These are phyloP conservation scores for Mycocentrospora acerina DNA, from an alignment of 2,329 filamentous ascomycete species.

Conservation along the genomic window DNA sequence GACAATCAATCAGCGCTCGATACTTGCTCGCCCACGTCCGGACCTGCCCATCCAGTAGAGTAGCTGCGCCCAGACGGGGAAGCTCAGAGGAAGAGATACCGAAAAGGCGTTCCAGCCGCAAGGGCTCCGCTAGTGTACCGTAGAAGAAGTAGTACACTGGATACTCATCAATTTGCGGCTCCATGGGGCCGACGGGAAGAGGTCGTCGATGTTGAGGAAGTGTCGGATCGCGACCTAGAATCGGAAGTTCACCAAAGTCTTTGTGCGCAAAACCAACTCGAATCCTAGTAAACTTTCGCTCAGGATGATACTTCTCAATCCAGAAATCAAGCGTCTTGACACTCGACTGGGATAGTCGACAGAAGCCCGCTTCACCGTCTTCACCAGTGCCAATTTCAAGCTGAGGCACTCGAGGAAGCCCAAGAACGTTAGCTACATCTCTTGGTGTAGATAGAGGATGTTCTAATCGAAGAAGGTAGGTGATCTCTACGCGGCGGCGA, in stretches of 20 bases:
- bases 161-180: background rate
- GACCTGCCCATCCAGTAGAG: background rate
- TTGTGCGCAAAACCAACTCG: conserved; percentile 2
- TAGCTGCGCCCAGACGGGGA: background rate
- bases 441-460: conserved; percentile 1
- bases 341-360: conserved; percentile 2
- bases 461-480: conserved; percentile 5
- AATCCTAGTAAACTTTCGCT: conserved; percentile 1
- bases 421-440: background rate
- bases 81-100: background rate
- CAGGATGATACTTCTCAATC: background rate
- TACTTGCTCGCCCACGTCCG: conserved; percentile 4
- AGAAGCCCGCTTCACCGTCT: conserved; percentile 8
- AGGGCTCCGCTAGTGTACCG: conserved; percentile 2
- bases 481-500: conserved; percentile 2
- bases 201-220: conserved; percentile 4
- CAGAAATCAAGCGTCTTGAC: background rate
- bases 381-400: conserved; percentile 1
- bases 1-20: conserved; percentile 2
- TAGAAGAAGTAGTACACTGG: conserved; percentile 8
- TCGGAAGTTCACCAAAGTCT: conserved; percentile 1
- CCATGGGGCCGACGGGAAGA: background rate
- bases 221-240: conserved; percentile 8
- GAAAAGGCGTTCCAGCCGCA: background rate
- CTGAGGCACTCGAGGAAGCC: conserved; percentile 1